A percentile compares a stretch with the other conserved stretches of the same genome.
Conservation (phyloP, 306 rosid species). For the Myrica gale region DNA sequence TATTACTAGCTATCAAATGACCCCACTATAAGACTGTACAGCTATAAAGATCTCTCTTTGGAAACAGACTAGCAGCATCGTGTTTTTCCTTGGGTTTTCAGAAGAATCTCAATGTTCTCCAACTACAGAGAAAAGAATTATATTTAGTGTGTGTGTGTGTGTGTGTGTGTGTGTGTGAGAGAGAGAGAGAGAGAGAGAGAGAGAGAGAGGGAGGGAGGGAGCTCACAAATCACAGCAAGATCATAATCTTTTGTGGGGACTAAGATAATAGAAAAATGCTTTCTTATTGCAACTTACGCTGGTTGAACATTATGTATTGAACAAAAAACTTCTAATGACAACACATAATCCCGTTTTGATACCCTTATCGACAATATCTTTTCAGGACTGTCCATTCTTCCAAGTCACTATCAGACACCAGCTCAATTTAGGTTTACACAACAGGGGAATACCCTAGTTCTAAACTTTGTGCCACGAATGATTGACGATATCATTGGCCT, state of each 20-base stretch:
- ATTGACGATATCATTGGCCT: neutral
- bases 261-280: conserved; percentile 8
- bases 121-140: neutral
- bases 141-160: no score
- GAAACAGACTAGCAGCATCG: neutral
- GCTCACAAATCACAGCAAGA: conserved; percentile 19
- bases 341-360: conserved; percentile 18
- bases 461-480: neutral
- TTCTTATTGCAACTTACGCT: conserved; percentile 11
- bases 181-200: neutral
- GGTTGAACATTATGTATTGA: conserved; percentile 10
- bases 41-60: neutral
- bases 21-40: no score
- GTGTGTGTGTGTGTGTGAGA: no score
- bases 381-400: conserved; percentile 14
- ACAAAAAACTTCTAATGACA: conserved; percentile 23
- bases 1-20: neutral
- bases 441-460: neutral
- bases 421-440: neutral
- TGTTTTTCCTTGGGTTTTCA: neutral
- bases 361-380: neutral
- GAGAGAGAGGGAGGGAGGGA: no score
- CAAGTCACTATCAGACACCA: neutral
- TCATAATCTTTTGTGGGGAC: conserved; percentile 31
- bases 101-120: neutral